phyloP scores from a whole-genome alignment of 768 basidiomycete genomes.

The Tricholomella constricta region DNA sequence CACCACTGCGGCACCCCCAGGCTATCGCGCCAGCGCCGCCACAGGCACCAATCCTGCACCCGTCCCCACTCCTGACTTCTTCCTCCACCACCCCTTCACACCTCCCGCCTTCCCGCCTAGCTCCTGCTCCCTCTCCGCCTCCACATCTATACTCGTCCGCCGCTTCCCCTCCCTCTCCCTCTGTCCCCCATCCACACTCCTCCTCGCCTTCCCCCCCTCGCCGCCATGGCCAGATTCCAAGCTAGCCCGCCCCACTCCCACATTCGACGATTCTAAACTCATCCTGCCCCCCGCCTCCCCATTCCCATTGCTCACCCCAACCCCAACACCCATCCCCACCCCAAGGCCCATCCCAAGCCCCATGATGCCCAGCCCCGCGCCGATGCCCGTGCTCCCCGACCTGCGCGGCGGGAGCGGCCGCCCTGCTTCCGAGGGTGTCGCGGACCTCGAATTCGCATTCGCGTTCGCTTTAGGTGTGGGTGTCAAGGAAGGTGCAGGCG shows the following conservation, averaged over 20 bases:
- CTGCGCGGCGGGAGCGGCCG: background rate
- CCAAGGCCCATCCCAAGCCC: conserved; percentile 27
- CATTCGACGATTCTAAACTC: conserved; percentile 13
- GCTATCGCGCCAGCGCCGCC: too few relatives aligned
- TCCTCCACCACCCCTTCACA: conserved; percentile 24
- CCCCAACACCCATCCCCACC: conserved; percentile 21
- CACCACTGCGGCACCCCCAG: too few relatives aligned
- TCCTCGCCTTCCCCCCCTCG: background rate
- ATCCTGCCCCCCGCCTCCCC: background rate
- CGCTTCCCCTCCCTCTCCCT: conserved; percentile 6
- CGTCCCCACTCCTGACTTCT: conserved; percentile 3
- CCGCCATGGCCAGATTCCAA: background rate
- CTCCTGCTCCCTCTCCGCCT: background rate
- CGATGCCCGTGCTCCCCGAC: conserved; percentile 14
- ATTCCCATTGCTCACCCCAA: conserved; percentile 12
- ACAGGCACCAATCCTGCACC: background rate
- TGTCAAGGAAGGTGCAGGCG: too few relatives aligned
- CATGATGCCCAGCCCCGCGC: conserved; percentile 25
- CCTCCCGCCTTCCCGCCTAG: background rate
- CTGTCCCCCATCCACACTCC: conserved; percentile 15
- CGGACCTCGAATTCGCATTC: background rate
- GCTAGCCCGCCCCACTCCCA: background rate
- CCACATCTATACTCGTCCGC: background rate
- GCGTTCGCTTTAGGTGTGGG: too few relatives aligned
- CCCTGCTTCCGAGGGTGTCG: background rate